Conservation (phyloP, 129 eudicot genomes). For the Flaveria robusta region DNA sequence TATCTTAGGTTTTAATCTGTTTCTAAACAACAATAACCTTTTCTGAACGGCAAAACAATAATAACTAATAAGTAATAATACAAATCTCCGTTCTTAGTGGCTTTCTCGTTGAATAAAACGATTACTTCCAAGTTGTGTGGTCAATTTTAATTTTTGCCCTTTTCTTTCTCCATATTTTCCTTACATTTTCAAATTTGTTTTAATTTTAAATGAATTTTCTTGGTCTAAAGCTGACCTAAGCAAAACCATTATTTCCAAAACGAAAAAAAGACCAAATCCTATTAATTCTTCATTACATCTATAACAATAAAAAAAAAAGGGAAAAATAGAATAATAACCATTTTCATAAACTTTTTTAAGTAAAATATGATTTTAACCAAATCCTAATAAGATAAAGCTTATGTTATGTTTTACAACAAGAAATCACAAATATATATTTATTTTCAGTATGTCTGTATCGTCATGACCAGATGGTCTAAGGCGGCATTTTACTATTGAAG, state of each 20-base stretch:
- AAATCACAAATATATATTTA: too few species aligned
- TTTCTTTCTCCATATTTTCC: conserved; percentile 42
- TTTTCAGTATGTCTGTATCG: too few species aligned
- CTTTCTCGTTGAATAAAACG: conserved; percentile 38
- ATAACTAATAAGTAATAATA: neutral
- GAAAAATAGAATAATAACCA: neutral
- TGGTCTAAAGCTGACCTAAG: conserved; percentile 38
- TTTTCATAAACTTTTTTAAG: too few species aligned
- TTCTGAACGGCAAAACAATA: too few species aligned
- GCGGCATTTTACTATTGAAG: neutral
- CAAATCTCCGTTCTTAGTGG: conserved; percentile 35
- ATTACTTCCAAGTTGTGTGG: conserved; percentile 41
- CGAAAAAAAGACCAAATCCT: conserved; percentile 21
- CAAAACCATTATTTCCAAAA: conserved; percentile 7
- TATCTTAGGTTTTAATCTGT: neutral
- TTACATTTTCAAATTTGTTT: conserved; percentile 31
- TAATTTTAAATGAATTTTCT: conserved; percentile 20
- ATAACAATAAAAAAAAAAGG: neutral
- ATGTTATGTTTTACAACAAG: too few species aligned
- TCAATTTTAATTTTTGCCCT: conserved; percentile 40
- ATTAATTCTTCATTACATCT: conserved; percentile 15
- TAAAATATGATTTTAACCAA: too few species aligned
- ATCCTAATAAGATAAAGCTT: too few species aligned
- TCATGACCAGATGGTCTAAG: neutral
- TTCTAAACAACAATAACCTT: neutral